Evolutionary conservation across 116 monocot species (phyloP).

Genomic region (Phalaenopsis hybrid): DNA sequence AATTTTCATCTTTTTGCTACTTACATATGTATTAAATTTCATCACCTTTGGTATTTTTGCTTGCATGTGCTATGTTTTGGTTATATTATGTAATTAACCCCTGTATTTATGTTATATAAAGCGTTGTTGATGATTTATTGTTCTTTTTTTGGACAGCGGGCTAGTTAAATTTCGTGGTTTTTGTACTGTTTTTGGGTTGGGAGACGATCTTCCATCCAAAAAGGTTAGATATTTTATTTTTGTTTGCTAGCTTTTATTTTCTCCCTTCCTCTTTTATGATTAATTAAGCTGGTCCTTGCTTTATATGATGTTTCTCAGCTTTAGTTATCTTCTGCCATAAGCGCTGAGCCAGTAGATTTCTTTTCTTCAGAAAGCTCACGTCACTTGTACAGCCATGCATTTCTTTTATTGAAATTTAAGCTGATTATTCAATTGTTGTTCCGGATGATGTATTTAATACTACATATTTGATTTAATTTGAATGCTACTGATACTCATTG

Average conservation of each 20-base stretch:
- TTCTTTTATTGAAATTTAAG: background rate
- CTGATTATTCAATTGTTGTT: background rate
- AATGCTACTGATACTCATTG: too few relatives aligned
- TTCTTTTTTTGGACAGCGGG: slow-evolving; percentile 40
- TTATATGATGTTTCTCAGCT: background rate
- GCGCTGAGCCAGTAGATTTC: background rate
- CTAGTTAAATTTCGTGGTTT: slow-evolving; percentile 45
- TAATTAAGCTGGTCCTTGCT: background rate
- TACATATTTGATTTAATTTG: too few relatives aligned
- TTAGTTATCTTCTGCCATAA: background rate
- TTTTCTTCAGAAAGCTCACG: background rate
- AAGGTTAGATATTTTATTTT: slow-evolving; percentile 35
- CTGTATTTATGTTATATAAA: slow-evolving; percentile 1
- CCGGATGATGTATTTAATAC: too few relatives aligned
- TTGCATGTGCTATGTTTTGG: background rate
- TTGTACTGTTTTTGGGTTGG: slow-evolving; percentile 31
- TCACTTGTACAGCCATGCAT: background rate
- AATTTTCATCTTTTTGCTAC: background rate
- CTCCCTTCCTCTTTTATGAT: background rate
- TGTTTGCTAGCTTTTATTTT: background rate
- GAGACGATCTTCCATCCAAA: slow-evolving; percentile 25
- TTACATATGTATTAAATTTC: background rate
- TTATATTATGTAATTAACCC: background rate
- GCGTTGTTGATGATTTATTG: background rate
- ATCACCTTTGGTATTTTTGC: background rate